Percentiles rank a stretch among this genome's conserved stretches.
phyloP scores from a whole-genome alignment of 2,329 filamentous ascomycete species.

The Trichocomaceae sp. region DNA sequence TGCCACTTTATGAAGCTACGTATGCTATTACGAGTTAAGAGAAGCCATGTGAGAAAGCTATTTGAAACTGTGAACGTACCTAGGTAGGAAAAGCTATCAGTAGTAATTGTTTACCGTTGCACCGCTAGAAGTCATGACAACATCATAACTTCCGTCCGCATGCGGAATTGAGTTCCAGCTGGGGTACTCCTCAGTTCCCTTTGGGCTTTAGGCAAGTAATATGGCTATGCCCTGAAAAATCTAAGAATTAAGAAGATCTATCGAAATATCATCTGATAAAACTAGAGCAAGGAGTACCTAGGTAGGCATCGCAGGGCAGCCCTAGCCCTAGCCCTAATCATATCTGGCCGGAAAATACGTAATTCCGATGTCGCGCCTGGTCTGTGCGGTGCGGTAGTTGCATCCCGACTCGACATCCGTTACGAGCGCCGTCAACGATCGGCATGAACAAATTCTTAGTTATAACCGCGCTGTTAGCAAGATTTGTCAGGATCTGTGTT shows the following conservation, averaged over 20 bases:
- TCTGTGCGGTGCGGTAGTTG: background rate
- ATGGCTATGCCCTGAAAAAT: background rate
- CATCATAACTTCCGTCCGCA: slow-evolving; percentile 5
- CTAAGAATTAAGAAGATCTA: background rate
- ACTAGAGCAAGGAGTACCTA: background rate
- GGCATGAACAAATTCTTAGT: too few species aligned
- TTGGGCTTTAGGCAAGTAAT: background rate
- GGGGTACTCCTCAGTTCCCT: background rate
- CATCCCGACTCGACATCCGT: too few species aligned
- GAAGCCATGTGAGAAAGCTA: background rate
- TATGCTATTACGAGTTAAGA: background rate
- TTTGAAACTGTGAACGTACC: background rate
- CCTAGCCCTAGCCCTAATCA: background rate
- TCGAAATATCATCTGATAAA: background rate
- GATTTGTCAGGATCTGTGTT: too few species aligned
- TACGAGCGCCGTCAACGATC: too few species aligned
- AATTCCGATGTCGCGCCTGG: background rate
- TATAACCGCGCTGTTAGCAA: too few species aligned
- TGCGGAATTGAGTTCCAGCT: slow-evolving; percentile 1
- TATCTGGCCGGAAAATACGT: background rate
- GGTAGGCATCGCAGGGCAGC: background rate
- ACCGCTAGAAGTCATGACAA: slow-evolving; percentile 2
- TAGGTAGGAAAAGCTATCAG: background rate
- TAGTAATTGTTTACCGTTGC: slow-evolving; percentile 5
- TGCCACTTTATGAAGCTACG: background rate